Conservation (phyloP, 1,139 yeast genomes). For the Debaryomyces subglobosus region DNA sequence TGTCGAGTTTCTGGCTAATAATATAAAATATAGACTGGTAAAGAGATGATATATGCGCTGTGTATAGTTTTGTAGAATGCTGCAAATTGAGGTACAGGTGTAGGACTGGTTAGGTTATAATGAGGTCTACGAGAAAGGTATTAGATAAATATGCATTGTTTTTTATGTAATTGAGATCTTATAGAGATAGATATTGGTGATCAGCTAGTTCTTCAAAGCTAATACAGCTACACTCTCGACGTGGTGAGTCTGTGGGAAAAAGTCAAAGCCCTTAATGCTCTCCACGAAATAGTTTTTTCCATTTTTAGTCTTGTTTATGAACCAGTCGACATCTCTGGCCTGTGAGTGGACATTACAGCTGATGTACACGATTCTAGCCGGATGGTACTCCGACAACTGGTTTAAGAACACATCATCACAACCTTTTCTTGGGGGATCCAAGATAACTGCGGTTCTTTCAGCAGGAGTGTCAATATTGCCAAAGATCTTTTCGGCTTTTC, state of each 20-base stretch:
- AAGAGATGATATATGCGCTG: background rate
- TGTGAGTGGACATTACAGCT: conserved; percentile 98
- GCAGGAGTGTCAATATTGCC: conserved; percentile 72
- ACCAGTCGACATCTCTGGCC: conserved; percentile 89
- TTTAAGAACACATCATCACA: conserved; percentile 86
- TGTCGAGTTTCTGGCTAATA: too few species aligned
- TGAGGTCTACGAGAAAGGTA: background rate
- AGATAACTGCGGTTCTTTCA: conserved; percentile 79
- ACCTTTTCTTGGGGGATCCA: conserved; percentile 98
- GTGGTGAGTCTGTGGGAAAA: conserved; percentile 97
- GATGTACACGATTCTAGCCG: conserved; percentile 86
- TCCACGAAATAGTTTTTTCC: conserved; percentile 70
- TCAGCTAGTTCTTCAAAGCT: conserved; percentile 19
- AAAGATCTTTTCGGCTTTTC: conserved; percentile 90
- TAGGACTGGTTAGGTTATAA: background rate
- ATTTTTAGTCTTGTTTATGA: conserved; percentile 65
- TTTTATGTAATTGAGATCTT: background rate
- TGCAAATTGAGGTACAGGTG: background rate
- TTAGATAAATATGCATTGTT: background rate
- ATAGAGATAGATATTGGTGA: background rate
- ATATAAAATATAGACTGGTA: background rate
- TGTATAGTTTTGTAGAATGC: background rate
- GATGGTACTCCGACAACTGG: conserved; percentile 80
- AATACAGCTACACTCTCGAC: conserved; percentile 95
- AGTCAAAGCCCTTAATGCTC: conserved; percentile 90